A percentile compares a stretch with the other conserved stretches of the same genome.
Evolutionary conservation across 1,284 basidiomycete genomes (phyloP).

Genomic region (Vanrija sp.): DNA sequence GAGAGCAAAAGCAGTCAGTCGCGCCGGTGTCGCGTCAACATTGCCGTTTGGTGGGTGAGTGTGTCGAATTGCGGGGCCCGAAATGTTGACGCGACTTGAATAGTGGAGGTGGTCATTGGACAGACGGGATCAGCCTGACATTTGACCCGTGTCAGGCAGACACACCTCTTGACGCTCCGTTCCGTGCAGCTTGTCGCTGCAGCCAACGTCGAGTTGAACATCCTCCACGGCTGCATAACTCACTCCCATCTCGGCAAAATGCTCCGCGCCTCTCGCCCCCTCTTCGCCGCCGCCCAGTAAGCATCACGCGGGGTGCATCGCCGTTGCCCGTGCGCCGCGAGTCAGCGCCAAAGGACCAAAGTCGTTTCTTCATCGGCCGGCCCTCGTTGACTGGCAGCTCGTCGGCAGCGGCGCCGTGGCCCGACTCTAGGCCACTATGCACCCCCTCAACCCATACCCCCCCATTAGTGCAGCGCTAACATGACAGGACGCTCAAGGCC

Average conservation of each 20-base stretch:
- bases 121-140: constrained; percentile 11
- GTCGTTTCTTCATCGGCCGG: not conserved
- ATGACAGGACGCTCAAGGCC: constrained; percentile 56
- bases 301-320: constrained; percentile 5
- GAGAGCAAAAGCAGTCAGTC: not conserved
- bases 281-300: constrained; percentile 50
- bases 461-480: constrained; percentile 1
- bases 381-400: too few relatives aligned
- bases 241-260: constrained; percentile 50
- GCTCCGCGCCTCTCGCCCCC: constrained; percentile 73
- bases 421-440: not conserved
- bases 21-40: too few relatives aligned
- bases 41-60: too few relatives aligned
- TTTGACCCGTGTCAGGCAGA: constrained; percentile 13
- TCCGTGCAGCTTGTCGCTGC: not conserved
- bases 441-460: not conserved
- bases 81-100: not conserved
- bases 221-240: not conserved
- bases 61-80: too few relatives aligned
- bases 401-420: not conserved
- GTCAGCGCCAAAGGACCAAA: too few relatives aligned
- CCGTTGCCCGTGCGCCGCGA: too few relatives aligned
- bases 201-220: constrained; percentile 6
- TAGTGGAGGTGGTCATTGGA: not conserved
- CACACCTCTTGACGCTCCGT: not conserved